A percentile compares a stretch with the other conserved stretches of the same genome.
phyloP scores from a whole-genome alignment of 352 stramenopile genomes.

The Globisporangium viniferum region DNA sequence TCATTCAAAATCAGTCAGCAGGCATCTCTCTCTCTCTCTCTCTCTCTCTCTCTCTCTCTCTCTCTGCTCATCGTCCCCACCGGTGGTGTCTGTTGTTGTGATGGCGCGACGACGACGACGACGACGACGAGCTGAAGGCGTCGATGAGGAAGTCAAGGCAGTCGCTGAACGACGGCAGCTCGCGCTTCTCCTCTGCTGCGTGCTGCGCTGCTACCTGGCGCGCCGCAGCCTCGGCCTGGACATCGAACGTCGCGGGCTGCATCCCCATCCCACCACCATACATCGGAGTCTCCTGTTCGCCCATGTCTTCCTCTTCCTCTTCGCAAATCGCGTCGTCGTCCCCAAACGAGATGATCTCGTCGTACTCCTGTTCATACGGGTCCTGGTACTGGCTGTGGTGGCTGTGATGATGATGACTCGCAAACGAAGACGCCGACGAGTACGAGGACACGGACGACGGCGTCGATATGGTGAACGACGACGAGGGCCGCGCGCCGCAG shows the following conservation, averaged over 20 bases:
- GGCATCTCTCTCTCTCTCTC: neutral
- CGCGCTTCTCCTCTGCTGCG: neutral
- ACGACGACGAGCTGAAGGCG: constrained; percentile 7
- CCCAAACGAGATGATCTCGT: constrained; percentile 13
- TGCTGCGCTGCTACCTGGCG: neutral
- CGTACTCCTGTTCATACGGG: constrained; percentile 5
- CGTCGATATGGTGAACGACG: neutral
- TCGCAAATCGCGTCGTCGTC: constrained; percentile 11
- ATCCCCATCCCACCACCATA: neutral
- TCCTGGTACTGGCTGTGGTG: neutral
- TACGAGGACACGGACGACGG: constrained; percentile 1
- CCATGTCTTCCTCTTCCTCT: neutral
- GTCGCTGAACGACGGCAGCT: constrained; percentile 16
- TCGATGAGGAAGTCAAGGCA: constrained; percentile 20
- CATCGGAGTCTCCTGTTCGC: neutral
- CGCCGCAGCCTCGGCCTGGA: constrained; percentile 6
- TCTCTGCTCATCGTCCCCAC: constrained; percentile 13
- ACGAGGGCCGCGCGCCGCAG: neutral
- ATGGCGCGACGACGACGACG: neutral
- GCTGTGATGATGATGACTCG: neutral
- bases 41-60: neutral
- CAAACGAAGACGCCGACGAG: neutral
- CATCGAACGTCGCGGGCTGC: constrained; percentile 4
- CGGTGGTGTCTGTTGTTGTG: constrained; percentile 1
- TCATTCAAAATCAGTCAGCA: neutral